Percentiles rank a stretch among this genome's conserved stretches.
phyloP scores from a whole-genome alignment of 2,329 filamentous ascomycete species.

The Aureobasidium sp. region DNA sequence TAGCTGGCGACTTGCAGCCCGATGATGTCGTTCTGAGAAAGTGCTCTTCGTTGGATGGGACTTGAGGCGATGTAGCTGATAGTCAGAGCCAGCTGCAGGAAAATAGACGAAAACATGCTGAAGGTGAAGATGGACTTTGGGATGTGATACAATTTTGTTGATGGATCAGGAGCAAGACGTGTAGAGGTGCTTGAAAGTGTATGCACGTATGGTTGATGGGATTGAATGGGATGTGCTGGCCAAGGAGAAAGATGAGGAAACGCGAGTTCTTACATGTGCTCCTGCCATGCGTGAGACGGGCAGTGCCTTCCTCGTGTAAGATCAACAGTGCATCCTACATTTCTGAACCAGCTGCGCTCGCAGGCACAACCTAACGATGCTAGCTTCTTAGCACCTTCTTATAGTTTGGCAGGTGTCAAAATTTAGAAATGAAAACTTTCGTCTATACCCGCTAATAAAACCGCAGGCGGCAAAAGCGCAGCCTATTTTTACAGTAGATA shows the following conservation, averaged over 20 bases:
- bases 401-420: background rate
- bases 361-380: background rate
- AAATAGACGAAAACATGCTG: background rate
- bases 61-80: background rate
- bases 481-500: constrained; percentile 17
- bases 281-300: background rate
- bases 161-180: background rate
- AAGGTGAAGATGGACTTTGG: background rate
- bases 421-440: constrained; percentile 4
- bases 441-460: constrained; percentile 15
- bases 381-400: background rate
- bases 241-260: background rate
- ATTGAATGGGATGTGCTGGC: background rate
- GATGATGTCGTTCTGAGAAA: constrained; percentile 17
- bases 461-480: background rate
- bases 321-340: background rate
- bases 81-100: background rate
- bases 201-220: background rate
- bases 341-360: background rate
- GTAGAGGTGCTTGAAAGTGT: background rate
- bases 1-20: constrained; percentile 27
- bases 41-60: constrained; percentile 8
- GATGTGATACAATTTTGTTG: background rate
- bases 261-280: background rate
- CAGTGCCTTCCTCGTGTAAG: background rate